These are phyloP conservation scores for Metschnikowia lachancei DNA, from an alignment of 805 yeast genomes.

Conservation along the genomic window DNA sequence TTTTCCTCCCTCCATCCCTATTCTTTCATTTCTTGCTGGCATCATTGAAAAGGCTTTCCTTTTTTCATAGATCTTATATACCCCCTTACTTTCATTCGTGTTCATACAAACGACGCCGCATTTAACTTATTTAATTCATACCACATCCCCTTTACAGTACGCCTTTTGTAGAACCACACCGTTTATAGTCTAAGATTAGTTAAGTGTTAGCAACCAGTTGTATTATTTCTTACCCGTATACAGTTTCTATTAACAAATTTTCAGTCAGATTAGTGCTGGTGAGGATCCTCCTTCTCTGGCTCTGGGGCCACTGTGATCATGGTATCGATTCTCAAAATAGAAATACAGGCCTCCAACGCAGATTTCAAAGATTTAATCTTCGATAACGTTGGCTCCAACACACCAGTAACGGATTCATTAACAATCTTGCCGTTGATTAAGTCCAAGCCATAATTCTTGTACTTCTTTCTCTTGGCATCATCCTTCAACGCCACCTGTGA, in stretches of 20 bases:
- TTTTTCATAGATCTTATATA: too few species aligned
- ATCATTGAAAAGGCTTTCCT: too few species aligned
- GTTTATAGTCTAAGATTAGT: too few species aligned
- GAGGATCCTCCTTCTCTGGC: conserved; percentile 87
- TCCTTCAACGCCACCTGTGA: conserved; percentile 80
- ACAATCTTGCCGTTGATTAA: conserved; percentile 87
- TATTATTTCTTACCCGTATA: conserved; percentile 3
- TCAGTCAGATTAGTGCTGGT: conserved; percentile 55
- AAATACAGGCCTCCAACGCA: conserved; percentile 97
- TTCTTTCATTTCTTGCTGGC: not conserved
- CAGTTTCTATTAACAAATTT: conserved; percentile 3
- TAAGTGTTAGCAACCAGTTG: conserved; percentile 1
- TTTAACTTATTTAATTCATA: too few species aligned
- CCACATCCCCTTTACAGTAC: too few species aligned
- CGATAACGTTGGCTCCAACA: conserved; percentile 91
- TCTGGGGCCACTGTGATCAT: conserved; percentile 98
- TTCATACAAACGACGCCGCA: not conserved
- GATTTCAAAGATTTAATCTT: conserved; percentile 90
- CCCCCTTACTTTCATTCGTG: not conserved
- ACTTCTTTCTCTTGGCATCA: conserved; percentile 81
- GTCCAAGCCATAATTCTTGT: conserved; percentile 91
- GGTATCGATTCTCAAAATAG: conserved; percentile 95
- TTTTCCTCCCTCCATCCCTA: too few species aligned
- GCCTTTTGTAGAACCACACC: too few species aligned
- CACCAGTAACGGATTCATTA: conserved; percentile 81